These are phyloP conservation scores for Arthrobotrys sinensis DNA, from an alignment of 2,329 filamentous ascomycete genomes.

Conservation along the genomic window DNA sequence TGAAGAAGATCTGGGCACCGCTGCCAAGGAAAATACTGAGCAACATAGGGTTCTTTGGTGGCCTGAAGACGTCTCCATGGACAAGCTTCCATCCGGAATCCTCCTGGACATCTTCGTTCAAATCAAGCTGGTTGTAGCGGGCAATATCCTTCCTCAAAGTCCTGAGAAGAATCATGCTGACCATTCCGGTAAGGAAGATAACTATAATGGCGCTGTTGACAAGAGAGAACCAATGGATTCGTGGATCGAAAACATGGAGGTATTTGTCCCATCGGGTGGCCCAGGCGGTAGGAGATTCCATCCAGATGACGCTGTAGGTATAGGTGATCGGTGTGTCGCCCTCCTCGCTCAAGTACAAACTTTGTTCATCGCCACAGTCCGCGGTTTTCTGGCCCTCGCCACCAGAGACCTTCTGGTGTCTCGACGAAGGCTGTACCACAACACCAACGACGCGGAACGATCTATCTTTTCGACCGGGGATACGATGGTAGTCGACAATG, in stretches of 20 bases:
- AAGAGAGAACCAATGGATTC: constrained; percentile 99
- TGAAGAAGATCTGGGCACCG: constrained; percentile 95
- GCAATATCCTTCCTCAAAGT: constrained; percentile 95
- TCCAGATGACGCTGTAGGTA: constrained; percentile 95
- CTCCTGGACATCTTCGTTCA: constrained; percentile 95
- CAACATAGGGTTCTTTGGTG: constrained; percentile 84
- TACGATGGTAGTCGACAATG: constrained; percentile 89
- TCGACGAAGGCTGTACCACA: constrained; percentile 85
- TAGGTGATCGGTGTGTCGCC: constrained; percentile 80
- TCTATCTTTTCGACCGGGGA: constrained; percentile 68
- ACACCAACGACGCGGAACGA: constrained; percentile 93
- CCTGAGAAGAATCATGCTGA: constrained; percentile 90
- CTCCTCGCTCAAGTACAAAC: constrained; percentile 77
- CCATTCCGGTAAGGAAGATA: constrained; percentile 89
- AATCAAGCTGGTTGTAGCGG: constrained; percentile 92
- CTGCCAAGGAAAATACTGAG: constrained; percentile 92
- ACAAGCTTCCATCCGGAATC: constrained; percentile 99
- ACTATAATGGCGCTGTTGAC: constrained; percentile 97
- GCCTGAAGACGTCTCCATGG: constrained; percentile 96
- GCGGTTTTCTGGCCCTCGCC: constrained; percentile 69
- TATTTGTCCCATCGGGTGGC: constrained; percentile 99
- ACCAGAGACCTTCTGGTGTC: constrained; percentile 72
- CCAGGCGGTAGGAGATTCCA: constrained; percentile 86
- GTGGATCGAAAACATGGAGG: constrained; percentile 94
- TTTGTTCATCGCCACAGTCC: constrained; percentile 76